A percentile compares a stretch with the other conserved stretches of the same genome.
These are phyloP conservation scores for Pseudocercospora fuligena DNA, from an alignment of 2,329 filamentous ascomycete genomes.

Conservation along the genomic window DNA sequence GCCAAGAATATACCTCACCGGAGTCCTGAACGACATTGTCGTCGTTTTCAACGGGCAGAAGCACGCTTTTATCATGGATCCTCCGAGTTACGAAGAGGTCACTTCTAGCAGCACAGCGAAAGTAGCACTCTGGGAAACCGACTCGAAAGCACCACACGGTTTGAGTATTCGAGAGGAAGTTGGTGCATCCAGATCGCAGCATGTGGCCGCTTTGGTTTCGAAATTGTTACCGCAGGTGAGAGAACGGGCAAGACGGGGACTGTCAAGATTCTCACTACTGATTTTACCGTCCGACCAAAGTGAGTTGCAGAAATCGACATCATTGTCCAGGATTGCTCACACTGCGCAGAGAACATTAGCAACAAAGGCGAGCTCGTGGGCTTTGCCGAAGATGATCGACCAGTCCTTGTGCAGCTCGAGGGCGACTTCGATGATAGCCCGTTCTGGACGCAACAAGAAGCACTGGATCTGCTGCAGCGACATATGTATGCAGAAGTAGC, in stretches of 20 bases:
- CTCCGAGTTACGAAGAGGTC: conserved; percentile 40
- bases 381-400: conserved; percentile 32
- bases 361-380: conserved; percentile 36
- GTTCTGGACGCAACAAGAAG: conserved; percentile 42
- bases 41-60: neutral
- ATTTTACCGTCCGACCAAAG: conserved; percentile 42
- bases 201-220: conserved; percentile 38
- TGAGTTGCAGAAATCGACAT: conserved; percentile 14
- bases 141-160: conserved; percentile 27
- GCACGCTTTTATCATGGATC: conserved; percentile 26
- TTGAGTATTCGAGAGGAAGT: conserved; percentile 39
- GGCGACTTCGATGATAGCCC: conserved; percentile 34
- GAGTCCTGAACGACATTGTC: neutral
- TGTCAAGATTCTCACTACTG: conserved; percentile 37
- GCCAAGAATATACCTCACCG: neutral
- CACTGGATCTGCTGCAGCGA: conserved; percentile 32
- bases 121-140: conserved; percentile 16
- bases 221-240: conserved; percentile 33
- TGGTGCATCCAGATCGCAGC: conserved; percentile 36
- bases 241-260: conserved; percentile 34
- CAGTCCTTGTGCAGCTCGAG: conserved; percentile 37
- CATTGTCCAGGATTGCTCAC: conserved; percentile 21
- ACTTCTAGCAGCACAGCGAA: conserved; percentile 8
- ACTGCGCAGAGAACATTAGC: conserved; percentile 15
- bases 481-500: conserved; percentile 31